A percentile compares a stretch with the other conserved stretches of the same genome.
Evolutionary conservation across 371 early-diverging fungal genomes (phyloP).

Genomic region (Mortierella sp.): DNA sequence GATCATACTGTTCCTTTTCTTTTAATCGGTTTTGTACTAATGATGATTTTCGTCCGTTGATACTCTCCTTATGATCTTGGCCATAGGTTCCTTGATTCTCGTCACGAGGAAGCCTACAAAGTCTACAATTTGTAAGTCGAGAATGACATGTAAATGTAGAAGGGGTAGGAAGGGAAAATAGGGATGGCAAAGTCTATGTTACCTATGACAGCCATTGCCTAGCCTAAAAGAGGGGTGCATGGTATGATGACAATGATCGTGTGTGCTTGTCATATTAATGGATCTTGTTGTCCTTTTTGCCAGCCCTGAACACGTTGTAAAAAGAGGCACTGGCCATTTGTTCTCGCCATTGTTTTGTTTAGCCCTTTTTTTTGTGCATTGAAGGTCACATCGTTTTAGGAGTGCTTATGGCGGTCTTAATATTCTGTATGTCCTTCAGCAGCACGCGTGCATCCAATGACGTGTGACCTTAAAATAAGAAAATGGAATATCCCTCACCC

Average conservation of each 20-base stretch:
- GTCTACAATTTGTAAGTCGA: slow-evolving; percentile 76
- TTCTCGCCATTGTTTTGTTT: neutral
- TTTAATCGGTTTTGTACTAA: neutral
- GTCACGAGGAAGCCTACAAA: slow-evolving; percentile 71
- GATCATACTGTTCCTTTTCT: neutral
- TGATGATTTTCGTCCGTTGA: neutral
- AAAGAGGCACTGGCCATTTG: neutral
- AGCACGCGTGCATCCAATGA: neutral
- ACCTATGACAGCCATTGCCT: too few species aligned
- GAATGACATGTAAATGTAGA: neutral
- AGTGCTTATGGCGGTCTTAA: too few species aligned
- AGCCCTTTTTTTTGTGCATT: neutral
- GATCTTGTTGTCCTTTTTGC: neutral
- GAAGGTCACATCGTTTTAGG: too few species aligned
- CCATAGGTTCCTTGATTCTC: slow-evolving; percentile 69
- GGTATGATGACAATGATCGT: neutral
- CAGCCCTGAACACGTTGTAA: neutral
- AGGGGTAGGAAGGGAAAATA: neutral
- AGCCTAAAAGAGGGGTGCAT: too few species aligned
- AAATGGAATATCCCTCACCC: neutral
- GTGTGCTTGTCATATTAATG: neutral
- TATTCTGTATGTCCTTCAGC: too few species aligned
- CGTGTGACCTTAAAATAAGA: neutral
- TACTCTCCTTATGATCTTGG: slow-evolving; percentile 4
- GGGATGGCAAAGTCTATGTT: neutral